Percentiles rank a stretch among this genome's conserved stretches.
Conservation (phyloP, 208 protist genomes). For the Trichomonas vaginalis region DNA sequence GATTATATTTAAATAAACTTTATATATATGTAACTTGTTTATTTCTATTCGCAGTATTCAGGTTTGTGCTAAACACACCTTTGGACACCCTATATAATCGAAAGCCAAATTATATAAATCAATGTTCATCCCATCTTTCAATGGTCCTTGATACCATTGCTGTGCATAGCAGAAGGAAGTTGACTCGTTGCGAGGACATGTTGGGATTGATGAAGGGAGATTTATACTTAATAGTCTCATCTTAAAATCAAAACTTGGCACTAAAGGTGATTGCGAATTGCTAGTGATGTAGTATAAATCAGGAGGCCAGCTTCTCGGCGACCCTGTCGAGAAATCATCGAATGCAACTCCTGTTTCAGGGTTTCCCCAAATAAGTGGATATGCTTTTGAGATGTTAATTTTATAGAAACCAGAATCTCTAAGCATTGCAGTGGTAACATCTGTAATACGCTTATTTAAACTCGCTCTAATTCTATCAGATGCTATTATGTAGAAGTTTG, state of each 20-base stretch:
- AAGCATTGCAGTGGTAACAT: not conserved
- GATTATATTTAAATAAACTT: no score
- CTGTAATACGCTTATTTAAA: not conserved
- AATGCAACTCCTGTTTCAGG: not conserved
- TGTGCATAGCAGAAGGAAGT: not conserved
- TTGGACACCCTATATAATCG: no score
- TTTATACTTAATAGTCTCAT: no score
- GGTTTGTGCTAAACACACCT: no score
- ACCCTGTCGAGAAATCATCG: not conserved
- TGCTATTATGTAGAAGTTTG: no score
- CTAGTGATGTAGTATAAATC: not conserved
- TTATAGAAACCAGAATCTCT: not conserved
- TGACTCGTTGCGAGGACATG: not conserved
- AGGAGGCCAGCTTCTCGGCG: no score
- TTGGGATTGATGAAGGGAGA: not conserved
- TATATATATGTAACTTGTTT: no score
- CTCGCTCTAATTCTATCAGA: not conserved
- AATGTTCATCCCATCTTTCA: no score
- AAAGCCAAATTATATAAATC: no score
- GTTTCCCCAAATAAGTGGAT: not conserved
- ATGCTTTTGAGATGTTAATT: not conserved
- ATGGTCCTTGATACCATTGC: not conserved
- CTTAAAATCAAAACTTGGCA: not conserved
- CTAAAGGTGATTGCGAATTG: not conserved
- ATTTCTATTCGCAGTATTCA: no score